Base-by-base conservation (phyloP, 257 asterid genomes). In the Schizonepeta tenuifolia region DNA sequence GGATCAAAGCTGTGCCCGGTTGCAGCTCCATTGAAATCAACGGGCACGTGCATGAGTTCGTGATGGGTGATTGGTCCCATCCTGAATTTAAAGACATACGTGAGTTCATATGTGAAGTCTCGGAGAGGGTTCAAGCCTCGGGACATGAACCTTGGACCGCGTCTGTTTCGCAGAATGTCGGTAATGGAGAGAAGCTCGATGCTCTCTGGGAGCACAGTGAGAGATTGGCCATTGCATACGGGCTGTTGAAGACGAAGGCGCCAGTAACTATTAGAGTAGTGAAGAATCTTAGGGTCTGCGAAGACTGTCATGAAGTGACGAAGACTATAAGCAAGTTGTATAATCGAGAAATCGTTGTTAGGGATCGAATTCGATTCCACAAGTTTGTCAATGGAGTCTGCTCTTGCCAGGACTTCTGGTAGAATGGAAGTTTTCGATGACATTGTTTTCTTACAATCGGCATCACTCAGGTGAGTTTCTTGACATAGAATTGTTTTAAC, bases 191-290 rank as follows among this genome's bases (percentile, higher is more conserved):
- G 55, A 90, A 88, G 62, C 81, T 63, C 49, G 77, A 76, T 55
- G 88, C 87, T 36, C 89, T 90, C 11, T 90, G 89, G 86, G 90
- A 86, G 67, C 92, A 88, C 53, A 86, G 91, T 40, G 90, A 87
- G 67, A 84, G 96, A 35, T 21, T 87, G 68, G 96, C 96, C 18
- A 84, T 90, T 33, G 92, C 89, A 3, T 88, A 83, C 59, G 96
- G 95, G 26, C 54, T 88, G 22, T 69, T 86, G 86, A 90, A 83
- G 83, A 86, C 94, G 5, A 77, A 80, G 65, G 86, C 84, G 28
- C 89, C 88, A 0, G 71, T 40, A 2, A 73, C 81, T 6, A 88
- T 90, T 46, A 85, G 91, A 69, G 74, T 89, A 11, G 89, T 81
- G 53, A 89, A 87, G 74, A 86, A 89, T 56, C 90, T 89, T 1